A percentile compares a stretch with the other conserved stretches of the same genome.
Evolutionary conservation across 306 rosid genomes (phyloP).

Genomic region (Pyrus pyrifolia): DNA sequence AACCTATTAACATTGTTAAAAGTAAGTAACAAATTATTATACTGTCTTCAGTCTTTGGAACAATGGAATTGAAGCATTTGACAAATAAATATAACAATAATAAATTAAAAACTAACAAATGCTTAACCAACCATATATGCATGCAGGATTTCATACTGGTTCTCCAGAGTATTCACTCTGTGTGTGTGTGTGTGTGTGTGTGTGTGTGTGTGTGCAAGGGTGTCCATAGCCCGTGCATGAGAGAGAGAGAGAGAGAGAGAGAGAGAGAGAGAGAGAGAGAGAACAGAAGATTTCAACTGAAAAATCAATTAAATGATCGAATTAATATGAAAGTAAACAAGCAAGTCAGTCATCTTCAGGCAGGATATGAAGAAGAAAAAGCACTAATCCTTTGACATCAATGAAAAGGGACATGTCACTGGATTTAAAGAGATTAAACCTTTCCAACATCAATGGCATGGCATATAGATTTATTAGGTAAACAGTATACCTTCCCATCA

Average conservation of each 20-base stretch:
- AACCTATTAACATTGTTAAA: slow-evolving; percentile 46
- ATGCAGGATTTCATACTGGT: background rate
- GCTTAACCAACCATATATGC: background rate
- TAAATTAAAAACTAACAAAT: background rate
- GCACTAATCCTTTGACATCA: background rate
- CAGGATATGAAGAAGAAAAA: background rate
- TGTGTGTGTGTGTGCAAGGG: background rate
- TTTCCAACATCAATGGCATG: slow-evolving; percentile 6
- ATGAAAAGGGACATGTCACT: background rate
- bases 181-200: background rate
- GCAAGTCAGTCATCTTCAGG: background rate
- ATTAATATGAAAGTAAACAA: too few species aligned
- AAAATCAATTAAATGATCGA: background rate
- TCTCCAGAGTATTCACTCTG: background rate
- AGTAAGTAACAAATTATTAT: background rate
- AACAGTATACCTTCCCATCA: slow-evolving; percentile 69
- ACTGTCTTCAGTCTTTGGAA: background rate
- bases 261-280: too few species aligned
- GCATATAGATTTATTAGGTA: background rate
- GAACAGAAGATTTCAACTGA: background rate
- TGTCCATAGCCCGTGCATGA: background rate
- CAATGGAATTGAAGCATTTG: background rate
- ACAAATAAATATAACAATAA: background rate
- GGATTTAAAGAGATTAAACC: background rate
- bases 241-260: too few species aligned